These are phyloP conservation scores for Leccinum angustisporum DNA, from an alignment of 1,284 basidiomycete species.

Conservation along the genomic window DNA sequence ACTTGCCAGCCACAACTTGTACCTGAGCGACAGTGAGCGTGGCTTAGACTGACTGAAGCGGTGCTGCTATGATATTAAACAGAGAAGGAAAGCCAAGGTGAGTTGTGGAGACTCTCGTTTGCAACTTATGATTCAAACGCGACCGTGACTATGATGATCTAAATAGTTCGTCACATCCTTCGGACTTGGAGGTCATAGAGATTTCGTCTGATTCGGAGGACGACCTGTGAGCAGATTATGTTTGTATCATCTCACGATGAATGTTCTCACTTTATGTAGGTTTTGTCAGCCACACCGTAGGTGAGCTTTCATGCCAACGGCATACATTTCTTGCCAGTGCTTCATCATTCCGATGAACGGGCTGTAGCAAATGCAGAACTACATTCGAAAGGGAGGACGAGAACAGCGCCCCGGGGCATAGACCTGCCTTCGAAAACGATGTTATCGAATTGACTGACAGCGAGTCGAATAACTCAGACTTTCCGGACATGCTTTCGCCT, in stretches of 20 bases:
- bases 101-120: neutral
- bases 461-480: conserved; percentile 22
- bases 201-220: conserved; percentile 53
- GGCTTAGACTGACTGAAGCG: neutral
- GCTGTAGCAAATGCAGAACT: conserved; percentile 9
- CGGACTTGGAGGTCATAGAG: conserved; percentile 43
- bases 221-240: conserved; percentile 26
- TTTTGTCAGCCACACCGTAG: conserved; percentile 8
- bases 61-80: conserved; percentile 10
- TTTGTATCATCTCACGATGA: neutral
- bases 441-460: conserved; percentile 36
- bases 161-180: neutral
- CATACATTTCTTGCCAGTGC: neutral
- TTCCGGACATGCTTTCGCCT: conserved; percentile 30
- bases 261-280: conserved; percentile 7
- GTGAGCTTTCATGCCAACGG: conserved; percentile 11
- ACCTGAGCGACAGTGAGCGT: neutral
- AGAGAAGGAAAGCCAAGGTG: conserved; percentile 14
- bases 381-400: neutral
- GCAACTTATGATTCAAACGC: neutral
- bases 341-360: neutral
- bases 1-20: neutral
- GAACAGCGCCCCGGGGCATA: neutral
- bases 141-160: too few species aligned
- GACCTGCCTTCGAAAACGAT: conserved; percentile 8